Percentiles rank a stretch among this genome's conserved stretches.
Evolutionary conservation across 2,329 filamentous ascomycete species (phyloP).

Genomic region (Diplodia corticola): DNA sequence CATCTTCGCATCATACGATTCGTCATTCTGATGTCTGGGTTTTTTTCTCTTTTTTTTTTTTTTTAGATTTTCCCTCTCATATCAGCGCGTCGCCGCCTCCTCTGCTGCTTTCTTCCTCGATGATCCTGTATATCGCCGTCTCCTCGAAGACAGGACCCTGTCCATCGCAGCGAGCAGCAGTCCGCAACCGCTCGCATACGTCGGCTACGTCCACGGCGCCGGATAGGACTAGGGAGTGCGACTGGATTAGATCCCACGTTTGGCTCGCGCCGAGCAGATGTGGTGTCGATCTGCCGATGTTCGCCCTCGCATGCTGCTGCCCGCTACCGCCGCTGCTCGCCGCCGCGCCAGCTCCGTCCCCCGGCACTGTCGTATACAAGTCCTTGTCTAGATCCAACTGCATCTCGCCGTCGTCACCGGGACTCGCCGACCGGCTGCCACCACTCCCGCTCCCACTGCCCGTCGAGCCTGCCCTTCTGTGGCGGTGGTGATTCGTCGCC

Average conservation of each 20-base stretch:
- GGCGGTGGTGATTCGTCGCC: constrained; percentile 52
- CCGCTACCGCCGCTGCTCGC: neutral
- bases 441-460: neutral
- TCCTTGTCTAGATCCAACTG: neutral
- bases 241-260: constrained; percentile 87
- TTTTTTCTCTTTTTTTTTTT: neutral
- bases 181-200: constrained; percentile 77
- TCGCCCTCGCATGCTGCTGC: constrained; percentile 51
- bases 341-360: neutral
- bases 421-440: neutral
- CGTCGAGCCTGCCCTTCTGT: neutral
- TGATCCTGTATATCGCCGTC: constrained; percentile 68
- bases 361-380: constrained; percentile 8
- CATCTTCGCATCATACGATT: neutral
- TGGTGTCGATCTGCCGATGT: constrained; percentile 23
- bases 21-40: neutral
- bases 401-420: neutral
- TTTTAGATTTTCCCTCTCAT: constrained; percentile 34
- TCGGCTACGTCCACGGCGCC: constrained; percentile 79
- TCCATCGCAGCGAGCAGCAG: constrained; percentile 76
- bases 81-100: constrained; percentile 74
- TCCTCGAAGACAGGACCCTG: constrained; percentile 86
- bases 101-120: constrained; percentile 71
- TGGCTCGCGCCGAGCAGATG: constrained; percentile 69
- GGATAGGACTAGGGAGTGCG: constrained; percentile 72